phyloP scores from a whole-genome alignment of 2,329 filamentous ascomycete genomes.

The Zymoseptoria passerinii region DNA sequence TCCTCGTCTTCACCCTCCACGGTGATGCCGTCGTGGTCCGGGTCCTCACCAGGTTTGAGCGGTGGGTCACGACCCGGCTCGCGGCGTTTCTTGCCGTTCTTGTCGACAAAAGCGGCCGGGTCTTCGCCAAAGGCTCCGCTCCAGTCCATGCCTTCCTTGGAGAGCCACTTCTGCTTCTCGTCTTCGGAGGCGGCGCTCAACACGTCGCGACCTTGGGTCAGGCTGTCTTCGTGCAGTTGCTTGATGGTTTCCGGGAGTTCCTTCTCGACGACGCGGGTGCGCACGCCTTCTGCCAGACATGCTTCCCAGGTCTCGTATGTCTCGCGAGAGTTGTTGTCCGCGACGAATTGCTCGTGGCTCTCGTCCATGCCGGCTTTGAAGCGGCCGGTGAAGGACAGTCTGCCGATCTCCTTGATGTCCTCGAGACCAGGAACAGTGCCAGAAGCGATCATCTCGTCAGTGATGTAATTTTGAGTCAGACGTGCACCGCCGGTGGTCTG shows the following conservation, averaged over 20 bases:
- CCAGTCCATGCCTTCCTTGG: slow-evolving; percentile 77
- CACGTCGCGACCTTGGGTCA: slow-evolving; percentile 72
- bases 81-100: slow-evolving; percentile 45
- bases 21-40: slow-evolving; percentile 35
- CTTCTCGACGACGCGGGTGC: slow-evolving; percentile 58
- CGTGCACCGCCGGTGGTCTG: slow-evolving; percentile 65
- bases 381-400: slow-evolving; percentile 66
- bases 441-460: slow-evolving; percentile 60
- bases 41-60: slow-evolving; percentile 39
- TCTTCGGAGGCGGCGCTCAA: slow-evolving; percentile 63
- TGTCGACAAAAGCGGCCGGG: slow-evolving; percentile 52
- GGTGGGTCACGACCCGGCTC: slow-evolving; percentile 48
- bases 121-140: slow-evolving; percentile 76
- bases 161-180: slow-evolving; percentile 69
- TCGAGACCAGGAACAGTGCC: slow-evolving; percentile 59
- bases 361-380: slow-evolving; percentile 90
- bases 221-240: slow-evolving; percentile 70
- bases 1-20: slow-evolving; percentile 36
- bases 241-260: slow-evolving; percentile 66
- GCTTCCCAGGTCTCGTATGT: slow-evolving; percentile 94
- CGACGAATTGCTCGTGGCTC: slow-evolving; percentile 73
- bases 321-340: slow-evolving; percentile 81
- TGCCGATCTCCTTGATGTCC: slow-evolving; percentile 69
- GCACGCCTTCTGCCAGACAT: slow-evolving; percentile 78
- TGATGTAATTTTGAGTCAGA: slow-evolving; percentile 87